phyloP scores from a whole-genome alignment of 2,329 filamentous ascomycete species.

The Huntiella omanensis region DNA sequence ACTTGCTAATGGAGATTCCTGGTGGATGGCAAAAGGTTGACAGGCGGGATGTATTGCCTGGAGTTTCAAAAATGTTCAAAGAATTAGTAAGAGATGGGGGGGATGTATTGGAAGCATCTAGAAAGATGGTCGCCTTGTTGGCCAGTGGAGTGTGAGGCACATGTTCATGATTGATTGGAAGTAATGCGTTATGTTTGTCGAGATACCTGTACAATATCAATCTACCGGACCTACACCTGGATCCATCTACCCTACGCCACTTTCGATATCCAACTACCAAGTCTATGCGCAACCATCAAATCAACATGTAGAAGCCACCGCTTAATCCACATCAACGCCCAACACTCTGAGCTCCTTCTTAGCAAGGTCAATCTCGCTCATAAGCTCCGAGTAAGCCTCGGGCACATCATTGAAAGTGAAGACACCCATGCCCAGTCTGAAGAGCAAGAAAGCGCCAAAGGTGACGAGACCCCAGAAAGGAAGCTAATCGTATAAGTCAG shows the following conservation, averaged over 20 bases:
- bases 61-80: constrained; percentile 41
- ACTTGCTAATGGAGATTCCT: constrained; percentile 26
- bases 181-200: background rate
- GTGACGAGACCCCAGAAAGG: constrained; percentile 85
- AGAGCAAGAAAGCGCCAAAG: constrained; percentile 81
- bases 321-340: constrained; percentile 61
- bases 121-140: constrained; percentile 39
- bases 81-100: constrained; percentile 36
- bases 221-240: no score
- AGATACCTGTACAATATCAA: no score
- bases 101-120: constrained; percentile 36
- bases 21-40: constrained; percentile 41
- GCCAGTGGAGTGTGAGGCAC: background rate
- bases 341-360: constrained; percentile 53
- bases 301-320: background rate
- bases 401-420: constrained; percentile 95
- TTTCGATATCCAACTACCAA: no score
- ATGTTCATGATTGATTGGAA: background rate
- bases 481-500: constrained; percentile 34
- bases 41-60: constrained; percentile 32
- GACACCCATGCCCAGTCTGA: constrained; percentile 79
- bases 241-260: no score
- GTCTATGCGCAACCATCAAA: no score
- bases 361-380: constrained; percentile 63
- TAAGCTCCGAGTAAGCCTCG: constrained; percentile 65